Base-by-base conservation (phyloP, 2,329 filamentous ascomycete genomes). In the Trichoderma hamatum region DNA sequence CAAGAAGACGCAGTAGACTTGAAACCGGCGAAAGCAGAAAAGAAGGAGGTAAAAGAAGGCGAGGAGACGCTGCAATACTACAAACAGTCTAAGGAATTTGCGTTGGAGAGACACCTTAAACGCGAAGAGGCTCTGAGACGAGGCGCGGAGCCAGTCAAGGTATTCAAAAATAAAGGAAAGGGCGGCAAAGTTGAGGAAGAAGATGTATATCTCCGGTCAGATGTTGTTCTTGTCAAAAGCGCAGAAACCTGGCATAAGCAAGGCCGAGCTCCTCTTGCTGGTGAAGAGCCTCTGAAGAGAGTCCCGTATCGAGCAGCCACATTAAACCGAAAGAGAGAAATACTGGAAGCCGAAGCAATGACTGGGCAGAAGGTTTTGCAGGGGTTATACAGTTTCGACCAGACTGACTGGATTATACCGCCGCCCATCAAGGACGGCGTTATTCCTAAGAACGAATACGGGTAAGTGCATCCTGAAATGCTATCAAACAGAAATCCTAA, bases 191-290 rank as follows among this genome's bases (percentile, higher is more conserved):
- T 86, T 3, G 91, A 90, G 55, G 88, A 92, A 69, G 93, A 97
- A 77, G 89, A 92, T 1, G 93, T 98, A 0, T 98, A 89, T 76
- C 85, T 85, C 0, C 89, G 95, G 39, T 86, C 87, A 65, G 94
- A 98, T 72, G 89, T 98, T 0, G 88, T 94, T 2, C 85, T 87
- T 49, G 97, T 96, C 78, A 94, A 97, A 79, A 96, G 93, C 32
- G 91, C 92, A 1, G 96, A 99, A 78, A 97, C 93, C 1, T 99
- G 96, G 96, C 96, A 98, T 78, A 97, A 97, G 78, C 95, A 97
- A 82, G 96, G 96, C 0, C 88, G 95, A 13, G 90, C 89, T 30
- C 89, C 96, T 3, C 85, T 87, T 30, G 76, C 84, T 0, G 93
- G 92, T 3, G 89, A 91, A 72, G 81, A 88, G 60, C 92, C 96